Base-by-base conservation (phyloP, 768 basidiomycete species). In the Hygrophoropsis aurantiaca region DNA sequence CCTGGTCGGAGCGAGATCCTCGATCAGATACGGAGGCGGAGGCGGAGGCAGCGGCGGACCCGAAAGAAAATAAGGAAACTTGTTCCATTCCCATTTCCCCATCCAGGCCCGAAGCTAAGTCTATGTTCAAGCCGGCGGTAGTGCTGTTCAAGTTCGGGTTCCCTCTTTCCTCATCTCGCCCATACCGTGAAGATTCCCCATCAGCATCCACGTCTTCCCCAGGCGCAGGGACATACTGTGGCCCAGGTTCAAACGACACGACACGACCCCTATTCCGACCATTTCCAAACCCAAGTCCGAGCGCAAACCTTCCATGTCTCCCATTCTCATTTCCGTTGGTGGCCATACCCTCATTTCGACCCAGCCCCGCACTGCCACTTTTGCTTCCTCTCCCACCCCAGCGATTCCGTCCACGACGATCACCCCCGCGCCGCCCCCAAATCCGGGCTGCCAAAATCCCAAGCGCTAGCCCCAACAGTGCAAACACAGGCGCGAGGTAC, bases 401-500 rank as follows among this genome's bases (percentile, higher is more conserved):
- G 24, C 39, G 21, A 25, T 35, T 18, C 11, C 36, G 6, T 19
- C 15, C n/a, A 18, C 21, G 20, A 11, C 10, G 11, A 16, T 40
- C 43, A 13, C 27, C 36, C 4, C 58, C 52, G 32, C 47, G 53
- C 42, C 53, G 53, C 35, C 55, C 23, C 19, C 54, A 47, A 5
- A 53, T 23, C 7, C 16, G 43, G 5, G 41, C 35, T 1, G 50
- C 39, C 20, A 58, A 42, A 34, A 53, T 43, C 34, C 65, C 63
- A 5, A 67, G 50, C 9, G 53, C 48, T 19, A 63, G 16, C n/a
- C 63, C 63, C 10, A 63, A 47, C 5, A 49, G 40, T 11, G 60
- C 36, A 21, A 67, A 65, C 26, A 68, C 18, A 5, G 62, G 62
- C 16, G 57, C 35, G 33, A 56, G 62, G 45, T 47, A 69, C 47